Base-by-base conservation (phyloP, 108 stramenopile genomes). In the Stephanodiscus minutulus region DNA sequence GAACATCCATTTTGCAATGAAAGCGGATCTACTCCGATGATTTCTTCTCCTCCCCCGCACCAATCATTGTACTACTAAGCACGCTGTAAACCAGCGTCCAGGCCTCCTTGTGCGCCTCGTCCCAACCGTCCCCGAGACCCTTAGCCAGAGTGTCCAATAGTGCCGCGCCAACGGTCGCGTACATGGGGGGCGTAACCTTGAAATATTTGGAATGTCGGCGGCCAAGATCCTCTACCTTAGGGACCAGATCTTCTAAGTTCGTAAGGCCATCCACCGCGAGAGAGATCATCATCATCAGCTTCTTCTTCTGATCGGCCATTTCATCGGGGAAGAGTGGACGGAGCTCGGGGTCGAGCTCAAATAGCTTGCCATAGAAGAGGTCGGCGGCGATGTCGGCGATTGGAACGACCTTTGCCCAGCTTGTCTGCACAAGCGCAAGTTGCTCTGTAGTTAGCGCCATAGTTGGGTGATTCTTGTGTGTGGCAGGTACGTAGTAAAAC, bases 381-480 rank as follows among this genome's bases (percentile, higher is more conserved):
- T 76, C 74, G 17, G 74, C 74, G 4, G 74, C 74, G 18, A 33
- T 22, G 43, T 76, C 74, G 0, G 66, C 61, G 20, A 76, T 76
- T 10, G 74, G 74, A 39, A 68, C 74, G 36, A 68, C 67, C 44
- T 68, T 76, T n/a, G 44, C 74, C 74, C 74, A 76, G 36, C 66
- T 67, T 12, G 58, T 54, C 52, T 75, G 74, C 33, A 75, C 74
- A 18, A 75, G 66, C 41, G 25, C 37, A 0, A 58, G 35, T 58
- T 58, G 35, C 24, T 58, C 57, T n/a, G 57, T 15, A 33, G 29
- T n/a, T 20, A 37, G 18, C 31, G 35, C 18, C 57, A 36, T 58
- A 1, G 8, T 56, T 33, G 31, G 31, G 31, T 33, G 31, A 33
- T 10, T 31, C 29, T 56, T 3, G 21, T 24, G 53, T 2, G 48